Conservation (phyloP, 441 rosid species). For the Melastoma candidum region DNA sequence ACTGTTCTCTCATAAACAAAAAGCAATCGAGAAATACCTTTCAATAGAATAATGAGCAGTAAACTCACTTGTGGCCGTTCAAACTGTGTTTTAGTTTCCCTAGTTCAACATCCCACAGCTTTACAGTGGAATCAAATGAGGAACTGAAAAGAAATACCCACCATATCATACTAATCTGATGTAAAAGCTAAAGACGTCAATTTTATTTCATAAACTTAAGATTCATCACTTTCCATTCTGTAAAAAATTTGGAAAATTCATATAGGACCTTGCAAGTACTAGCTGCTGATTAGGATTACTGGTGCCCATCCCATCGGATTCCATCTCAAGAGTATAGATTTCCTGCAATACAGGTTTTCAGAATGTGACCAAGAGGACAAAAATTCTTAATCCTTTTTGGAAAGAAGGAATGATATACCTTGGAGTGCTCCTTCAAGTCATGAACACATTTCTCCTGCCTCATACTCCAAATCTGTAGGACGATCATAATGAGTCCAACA, state of each 20-base stretch:
- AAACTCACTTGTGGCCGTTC: slow-evolving; percentile 83
- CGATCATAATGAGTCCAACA: too few relatives aligned
- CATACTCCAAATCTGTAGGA: too few relatives aligned
- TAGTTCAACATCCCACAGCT: slow-evolving; percentile 89
- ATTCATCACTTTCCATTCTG: too few relatives aligned
- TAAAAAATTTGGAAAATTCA: slow-evolving; percentile 11
- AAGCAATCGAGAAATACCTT: too few relatives aligned
- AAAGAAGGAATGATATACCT: slow-evolving; percentile 29
- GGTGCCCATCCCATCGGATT: slow-evolving; percentile 90
- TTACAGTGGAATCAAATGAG: slow-evolving; percentile 93
- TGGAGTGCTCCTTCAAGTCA: slow-evolving; percentile 27
- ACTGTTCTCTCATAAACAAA: too few relatives aligned
- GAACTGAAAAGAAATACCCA: slow-evolving; percentile 40
- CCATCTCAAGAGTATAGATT: slow-evolving; percentile 97
- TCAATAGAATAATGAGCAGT: background rate
- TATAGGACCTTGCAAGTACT: slow-evolving; percentile 60
- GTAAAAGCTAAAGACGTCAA: too few relatives aligned
- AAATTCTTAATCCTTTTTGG: background rate
- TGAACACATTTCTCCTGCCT: too few relatives aligned
- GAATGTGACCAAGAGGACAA: slow-evolving; percentile 1
- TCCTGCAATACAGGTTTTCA: slow-evolving; percentile 39
- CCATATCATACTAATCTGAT: too few relatives aligned
- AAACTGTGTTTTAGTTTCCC: slow-evolving; percentile 82
- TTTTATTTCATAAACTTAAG: too few relatives aligned
- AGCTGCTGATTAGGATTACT: slow-evolving; percentile 87